Conservation (phyloP, 352 stramenopile genomes). For the Globisporangium solare region DNA sequence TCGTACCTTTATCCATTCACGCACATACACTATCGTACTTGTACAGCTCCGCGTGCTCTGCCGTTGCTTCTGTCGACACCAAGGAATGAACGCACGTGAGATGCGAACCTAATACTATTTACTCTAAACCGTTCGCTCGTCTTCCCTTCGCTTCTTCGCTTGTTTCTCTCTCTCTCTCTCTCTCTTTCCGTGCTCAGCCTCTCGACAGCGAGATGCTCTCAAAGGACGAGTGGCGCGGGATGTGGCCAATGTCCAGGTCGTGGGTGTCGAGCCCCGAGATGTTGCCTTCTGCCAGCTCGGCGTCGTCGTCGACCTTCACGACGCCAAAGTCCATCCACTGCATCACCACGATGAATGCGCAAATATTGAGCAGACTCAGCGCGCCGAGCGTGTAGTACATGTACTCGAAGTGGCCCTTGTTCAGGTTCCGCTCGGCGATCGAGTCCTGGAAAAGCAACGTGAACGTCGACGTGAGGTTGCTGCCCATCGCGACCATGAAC, state of each 20-base stretch:
- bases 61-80: no score
- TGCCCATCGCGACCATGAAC: slow-evolving; percentile 87
- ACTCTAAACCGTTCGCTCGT: no score
- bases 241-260: slow-evolving; percentile 61
- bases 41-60: no score
- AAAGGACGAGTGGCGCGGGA: slow-evolving; percentile 68
- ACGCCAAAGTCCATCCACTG: slow-evolving; percentile 87
- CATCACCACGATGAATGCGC: slow-evolving; percentile 76
- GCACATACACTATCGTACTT: no score
- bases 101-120: not conserved
- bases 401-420: slow-evolving; percentile 85
- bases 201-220: slow-evolving; percentile 58
- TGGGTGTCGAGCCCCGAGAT: slow-evolving; percentile 18
- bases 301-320: slow-evolving; percentile 64
- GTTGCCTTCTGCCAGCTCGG: slow-evolving; percentile 54
- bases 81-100: no score
- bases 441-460: slow-evolving; percentile 79
- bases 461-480: slow-evolving; percentile 86
- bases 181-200: not conserved
- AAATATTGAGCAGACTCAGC: slow-evolving; percentile 68
- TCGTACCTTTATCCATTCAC: no score
- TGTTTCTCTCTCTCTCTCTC: no score
- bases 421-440: slow-evolving; percentile 60
- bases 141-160: no score
- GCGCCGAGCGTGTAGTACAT: slow-evolving; percentile 85